A percentile compares a stretch with the other conserved stretches of the same genome.
Evolutionary conservation across 495 filamentous ascomycete genomes (phyloP).

Genomic region (Annulohypoxylon bovei): DNA sequence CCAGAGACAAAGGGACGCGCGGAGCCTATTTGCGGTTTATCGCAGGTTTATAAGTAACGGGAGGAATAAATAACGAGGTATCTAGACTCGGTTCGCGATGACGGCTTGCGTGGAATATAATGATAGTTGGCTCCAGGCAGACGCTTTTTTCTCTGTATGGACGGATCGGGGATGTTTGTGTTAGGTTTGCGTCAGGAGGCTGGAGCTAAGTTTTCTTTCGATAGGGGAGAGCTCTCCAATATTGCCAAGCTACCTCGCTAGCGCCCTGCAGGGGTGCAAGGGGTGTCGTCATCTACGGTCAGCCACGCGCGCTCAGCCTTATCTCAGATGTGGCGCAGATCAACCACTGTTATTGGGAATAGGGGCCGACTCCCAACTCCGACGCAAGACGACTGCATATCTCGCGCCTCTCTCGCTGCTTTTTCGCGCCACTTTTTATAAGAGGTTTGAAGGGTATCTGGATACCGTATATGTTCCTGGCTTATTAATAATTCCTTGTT

Average conservation of each 20-base stretch:
- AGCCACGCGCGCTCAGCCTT: slow-evolving; percentile 8
- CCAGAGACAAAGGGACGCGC: slow-evolving; percentile 12
- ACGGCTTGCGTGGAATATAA: neutral
- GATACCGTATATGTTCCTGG: no score
- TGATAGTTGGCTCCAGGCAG: slow-evolving; percentile 19
- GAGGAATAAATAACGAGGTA: neutral
- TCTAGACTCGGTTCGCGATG: slow-evolving; percentile 1
- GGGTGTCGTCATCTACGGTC: slow-evolving; percentile 2
- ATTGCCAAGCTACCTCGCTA: slow-evolving; percentile 1
- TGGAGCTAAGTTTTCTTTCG: slow-evolving; percentile 16
- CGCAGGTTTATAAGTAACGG: neutral
- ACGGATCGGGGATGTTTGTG: slow-evolving; percentile 12
- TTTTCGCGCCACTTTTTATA: no score
- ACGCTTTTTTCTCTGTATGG: slow-evolving; percentile 27
- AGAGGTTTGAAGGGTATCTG: no score
- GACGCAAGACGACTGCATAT: no score
- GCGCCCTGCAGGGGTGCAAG: neutral
- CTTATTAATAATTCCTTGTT: no score
- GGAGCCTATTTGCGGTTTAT: neutral
- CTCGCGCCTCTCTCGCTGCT: no score
- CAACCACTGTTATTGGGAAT: no score
- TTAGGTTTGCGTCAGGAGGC: slow-evolving; percentile 24
- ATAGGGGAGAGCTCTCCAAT: slow-evolving; percentile 6
- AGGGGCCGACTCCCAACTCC: no score
- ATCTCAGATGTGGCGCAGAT: neutral